phyloP scores from a whole-genome alignment of 2,329 filamentous ascomycete species.

The Neocucurbitaria cava region DNA sequence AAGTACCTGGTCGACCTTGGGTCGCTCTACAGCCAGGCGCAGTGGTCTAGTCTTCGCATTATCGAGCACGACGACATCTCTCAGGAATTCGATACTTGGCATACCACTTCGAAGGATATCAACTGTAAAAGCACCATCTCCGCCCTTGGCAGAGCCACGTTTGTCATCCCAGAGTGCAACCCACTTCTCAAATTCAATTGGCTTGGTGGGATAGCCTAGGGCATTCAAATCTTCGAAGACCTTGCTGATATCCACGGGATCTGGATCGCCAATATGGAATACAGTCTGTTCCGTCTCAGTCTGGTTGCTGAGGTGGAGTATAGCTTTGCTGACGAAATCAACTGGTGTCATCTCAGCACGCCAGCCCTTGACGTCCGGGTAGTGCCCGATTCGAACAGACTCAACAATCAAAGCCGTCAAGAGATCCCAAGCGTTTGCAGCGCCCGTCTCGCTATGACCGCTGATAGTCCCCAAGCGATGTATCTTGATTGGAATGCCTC shows the following conservation, averaged over 20 bases:
- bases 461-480: constrained; percentile 79
- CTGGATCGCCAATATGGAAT: constrained; percentile 77
- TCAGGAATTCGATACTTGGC: constrained; percentile 75
- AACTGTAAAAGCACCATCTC: constrained; percentile 76
- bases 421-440: constrained; percentile 80
- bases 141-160: constrained; percentile 68
- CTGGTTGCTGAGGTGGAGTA: constrained; percentile 73
- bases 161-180: constrained; percentile 75
- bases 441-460: constrained; percentile 76
- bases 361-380: constrained; percentile 76
- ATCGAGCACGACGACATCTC: constrained; percentile 75
- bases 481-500: constrained; percentile 74
- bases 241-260: constrained; percentile 69
- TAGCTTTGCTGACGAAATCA: constrained; percentile 78
- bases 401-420: constrained; percentile 79
- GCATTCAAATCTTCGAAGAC: constrained; percentile 70
- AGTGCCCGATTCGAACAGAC: constrained; percentile 74
- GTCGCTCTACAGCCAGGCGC: constrained; percentile 65
- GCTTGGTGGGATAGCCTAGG: constrained; percentile 74
- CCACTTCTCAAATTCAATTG: constrained; percentile 75
- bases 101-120: constrained; percentile 82
- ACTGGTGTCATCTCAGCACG: constrained; percentile 84
- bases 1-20: constrained; percentile 72
- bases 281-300: constrained; percentile 67
- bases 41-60: constrained; percentile 71